A percentile compares a stretch with the other conserved stretches of the same genome.
Conservation (phyloP, 106 monocot species). For the Iris macrosiphon region DNA sequence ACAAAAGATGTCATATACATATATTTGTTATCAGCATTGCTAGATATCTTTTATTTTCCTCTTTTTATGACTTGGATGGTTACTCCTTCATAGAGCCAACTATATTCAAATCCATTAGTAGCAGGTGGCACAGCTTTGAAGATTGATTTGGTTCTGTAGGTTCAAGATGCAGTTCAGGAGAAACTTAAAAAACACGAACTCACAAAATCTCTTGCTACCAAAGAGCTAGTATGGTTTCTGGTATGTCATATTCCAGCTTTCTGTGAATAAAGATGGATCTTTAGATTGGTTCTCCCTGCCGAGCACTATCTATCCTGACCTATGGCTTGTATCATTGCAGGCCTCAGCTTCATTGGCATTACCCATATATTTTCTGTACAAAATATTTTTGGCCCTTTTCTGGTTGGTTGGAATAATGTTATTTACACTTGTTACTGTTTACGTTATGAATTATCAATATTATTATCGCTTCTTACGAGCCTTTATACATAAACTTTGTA, state of each 20-base stretch:
- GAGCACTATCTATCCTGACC: neutral
- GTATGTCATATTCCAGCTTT: slow-evolving; percentile 9
- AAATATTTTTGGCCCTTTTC: slow-evolving; percentile 3
- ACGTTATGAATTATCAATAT: neutral
- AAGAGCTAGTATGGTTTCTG: slow-evolving; percentile 46
- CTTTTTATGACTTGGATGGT: no score
- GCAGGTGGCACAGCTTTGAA: neutral
- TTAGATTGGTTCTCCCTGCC: neutral
- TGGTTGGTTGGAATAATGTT: slow-evolving; percentile 30
- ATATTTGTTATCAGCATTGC: no score
- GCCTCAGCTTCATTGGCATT: slow-evolving; percentile 21
- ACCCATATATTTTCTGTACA: neutral
- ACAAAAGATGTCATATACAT: no score
- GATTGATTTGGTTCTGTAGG: slow-evolving; percentile 14
- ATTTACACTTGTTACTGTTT: neutral
- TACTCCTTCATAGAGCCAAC: no score
- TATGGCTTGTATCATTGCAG: slow-evolving; percentile 9
- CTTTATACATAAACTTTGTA: neutral
- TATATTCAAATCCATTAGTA: no score
- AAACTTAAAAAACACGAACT: slow-evolving; percentile 32
- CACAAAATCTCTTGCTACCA: slow-evolving; percentile 38
- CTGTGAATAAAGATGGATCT: no score
- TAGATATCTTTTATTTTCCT: no score
- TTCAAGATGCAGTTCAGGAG: slow-evolving; percentile 24
- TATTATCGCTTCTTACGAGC: neutral